A percentile compares a stretch with the other conserved stretches of the same genome.
phyloP scores from a whole-genome alignment of 768 basidiomycete species.

The Pulveroboletus sp. region DNA sequence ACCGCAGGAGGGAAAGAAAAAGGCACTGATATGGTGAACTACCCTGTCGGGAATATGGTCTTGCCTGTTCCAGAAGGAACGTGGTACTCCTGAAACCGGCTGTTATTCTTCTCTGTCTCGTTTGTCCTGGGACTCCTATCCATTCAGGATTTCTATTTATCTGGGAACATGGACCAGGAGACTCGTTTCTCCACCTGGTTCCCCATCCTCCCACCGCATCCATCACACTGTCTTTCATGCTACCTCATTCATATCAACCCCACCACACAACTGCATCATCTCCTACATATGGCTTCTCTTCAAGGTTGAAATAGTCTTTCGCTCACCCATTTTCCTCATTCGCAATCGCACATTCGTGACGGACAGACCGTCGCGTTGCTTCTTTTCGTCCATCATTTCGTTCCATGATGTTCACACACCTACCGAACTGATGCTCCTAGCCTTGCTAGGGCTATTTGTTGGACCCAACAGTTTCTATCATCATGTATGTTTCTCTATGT shows the following conservation, averaged over 20 bases:
- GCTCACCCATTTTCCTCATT: constrained; percentile 8
- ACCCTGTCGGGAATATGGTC: constrained; percentile 17
- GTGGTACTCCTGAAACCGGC: constrained; percentile 15
- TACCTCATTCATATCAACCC: constrained; percentile 26
- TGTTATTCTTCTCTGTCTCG: constrained; percentile 14
- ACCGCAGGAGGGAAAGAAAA: constrained; percentile 1
- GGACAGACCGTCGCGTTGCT: constrained; percentile 18
- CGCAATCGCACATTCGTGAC: constrained; percentile 17
- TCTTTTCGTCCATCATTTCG: constrained; percentile 11
- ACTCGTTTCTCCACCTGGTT: constrained; percentile 20
- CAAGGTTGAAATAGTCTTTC: constrained; percentile 14
- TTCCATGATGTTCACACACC: constrained; percentile 12
- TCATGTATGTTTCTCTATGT: constrained; percentile 11
- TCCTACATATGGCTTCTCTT: constrained; percentile 17
- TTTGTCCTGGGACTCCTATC: constrained; percentile 26
- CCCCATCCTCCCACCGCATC: constrained; percentile 22
- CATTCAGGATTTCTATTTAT: constrained; percentile 33
- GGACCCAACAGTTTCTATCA: constrained; percentile 13
- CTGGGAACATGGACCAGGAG: constrained; percentile 29
- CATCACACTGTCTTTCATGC: constrained; percentile 14
- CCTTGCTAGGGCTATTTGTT: constrained; percentile 9
- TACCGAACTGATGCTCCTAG: constrained; percentile 5
- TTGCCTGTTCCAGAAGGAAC: constrained; percentile 20
- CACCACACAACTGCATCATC: constrained; percentile 27
- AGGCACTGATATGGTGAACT: constrained; percentile 12